Percentiles rank a stretch among this genome's conserved stretches.
phyloP scores from a whole-genome alignment of 2,329 filamentous ascomycete genomes.

The Ophiostoma pallidulum region DNA sequence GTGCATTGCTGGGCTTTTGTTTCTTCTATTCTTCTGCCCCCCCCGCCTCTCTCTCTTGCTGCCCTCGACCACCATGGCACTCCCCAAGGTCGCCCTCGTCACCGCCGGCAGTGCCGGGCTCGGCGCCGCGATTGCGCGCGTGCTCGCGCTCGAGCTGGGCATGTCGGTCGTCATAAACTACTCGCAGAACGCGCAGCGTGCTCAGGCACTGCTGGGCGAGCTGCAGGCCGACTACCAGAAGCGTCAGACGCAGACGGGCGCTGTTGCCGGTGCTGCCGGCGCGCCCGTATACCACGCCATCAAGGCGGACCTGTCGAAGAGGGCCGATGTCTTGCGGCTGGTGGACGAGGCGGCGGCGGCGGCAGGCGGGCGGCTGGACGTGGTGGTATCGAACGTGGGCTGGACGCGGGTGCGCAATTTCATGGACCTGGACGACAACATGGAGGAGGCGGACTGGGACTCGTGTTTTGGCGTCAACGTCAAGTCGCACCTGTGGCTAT shows the following conservation, averaged over 20 bases:
- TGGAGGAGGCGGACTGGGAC: conserved; percentile 50
- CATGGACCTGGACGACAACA: conserved; percentile 40
- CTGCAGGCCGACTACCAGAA: too few species aligned
- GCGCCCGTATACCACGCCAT: conserved; percentile 48
- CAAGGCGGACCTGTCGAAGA: conserved; percentile 56
- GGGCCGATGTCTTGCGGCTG: conserved; percentile 47
- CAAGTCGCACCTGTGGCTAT: conserved; percentile 51
- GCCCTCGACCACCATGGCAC: not conserved
- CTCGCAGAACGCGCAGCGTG: conserved; percentile 49
- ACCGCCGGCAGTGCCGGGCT: conserved; percentile 53
- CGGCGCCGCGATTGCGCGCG: conserved; percentile 56
- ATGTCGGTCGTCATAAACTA: conserved; percentile 69
- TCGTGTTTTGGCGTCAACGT: conserved; percentile 52
- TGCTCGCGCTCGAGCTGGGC: conserved; percentile 55
- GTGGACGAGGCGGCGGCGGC: conserved; percentile 49
- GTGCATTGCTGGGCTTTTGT: too few species aligned
- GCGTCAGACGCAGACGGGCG: not conserved
- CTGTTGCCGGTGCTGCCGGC: too few species aligned
- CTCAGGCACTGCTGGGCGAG: conserved; percentile 47
- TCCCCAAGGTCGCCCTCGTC: conserved; percentile 31
- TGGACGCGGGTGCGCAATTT: conserved; percentile 41
- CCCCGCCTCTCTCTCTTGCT: too few species aligned
- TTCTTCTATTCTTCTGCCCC: too few species aligned
- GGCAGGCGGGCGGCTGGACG: conserved; percentile 58
- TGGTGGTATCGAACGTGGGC: conserved; percentile 66